phyloP scores from a whole-genome alignment of 768 basidiomycete genomes.

The Mycena rebaudengoi region DNA sequence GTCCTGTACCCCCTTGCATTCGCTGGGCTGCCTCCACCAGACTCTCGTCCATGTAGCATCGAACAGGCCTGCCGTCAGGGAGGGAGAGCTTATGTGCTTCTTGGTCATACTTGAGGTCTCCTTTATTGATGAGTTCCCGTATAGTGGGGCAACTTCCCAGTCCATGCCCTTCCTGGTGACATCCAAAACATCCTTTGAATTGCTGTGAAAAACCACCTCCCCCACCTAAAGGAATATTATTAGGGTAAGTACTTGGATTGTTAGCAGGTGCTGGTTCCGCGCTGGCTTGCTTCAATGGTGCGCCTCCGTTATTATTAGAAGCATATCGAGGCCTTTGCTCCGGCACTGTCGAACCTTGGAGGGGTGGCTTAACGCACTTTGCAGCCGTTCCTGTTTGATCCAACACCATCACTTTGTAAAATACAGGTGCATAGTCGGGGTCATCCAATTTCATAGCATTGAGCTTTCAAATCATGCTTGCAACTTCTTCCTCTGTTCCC shows the following conservation, averaged over 20 bases:
- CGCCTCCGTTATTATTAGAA: no score
- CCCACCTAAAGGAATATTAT: no score
- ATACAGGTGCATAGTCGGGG: conserved; percentile 7
- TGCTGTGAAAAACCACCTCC: no score
- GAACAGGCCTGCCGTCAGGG: conserved; percentile 29
- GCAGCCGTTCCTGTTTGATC: no score
- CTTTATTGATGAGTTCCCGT: conserved; percentile 11
- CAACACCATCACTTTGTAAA: conserved; percentile 1
- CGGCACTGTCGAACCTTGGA: no score
- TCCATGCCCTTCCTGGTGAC: neutral
- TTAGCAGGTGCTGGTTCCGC: no score
- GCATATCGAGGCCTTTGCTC: no score
- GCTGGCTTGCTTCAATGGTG: no score
- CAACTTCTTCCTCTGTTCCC: neutral
- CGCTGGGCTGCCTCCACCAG: conserved; percentile 17
- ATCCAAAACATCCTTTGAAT: neutral
- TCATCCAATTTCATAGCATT: conserved; percentile 8
- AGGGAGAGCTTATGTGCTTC: conserved; percentile 32
- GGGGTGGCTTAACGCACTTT: no score
- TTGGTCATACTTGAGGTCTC: conserved; percentile 12
- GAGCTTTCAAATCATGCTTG: neutral
- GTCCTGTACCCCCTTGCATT: no score
- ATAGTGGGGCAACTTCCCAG: neutral
- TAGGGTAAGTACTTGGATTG: no score
- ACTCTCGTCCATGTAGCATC: conserved; percentile 7